Evolutionary conservation across 257 asterid genomes (phyloP), one percentile per base, ranked within the genome.

Genomic region (Asclepias syriaca): DNA sequence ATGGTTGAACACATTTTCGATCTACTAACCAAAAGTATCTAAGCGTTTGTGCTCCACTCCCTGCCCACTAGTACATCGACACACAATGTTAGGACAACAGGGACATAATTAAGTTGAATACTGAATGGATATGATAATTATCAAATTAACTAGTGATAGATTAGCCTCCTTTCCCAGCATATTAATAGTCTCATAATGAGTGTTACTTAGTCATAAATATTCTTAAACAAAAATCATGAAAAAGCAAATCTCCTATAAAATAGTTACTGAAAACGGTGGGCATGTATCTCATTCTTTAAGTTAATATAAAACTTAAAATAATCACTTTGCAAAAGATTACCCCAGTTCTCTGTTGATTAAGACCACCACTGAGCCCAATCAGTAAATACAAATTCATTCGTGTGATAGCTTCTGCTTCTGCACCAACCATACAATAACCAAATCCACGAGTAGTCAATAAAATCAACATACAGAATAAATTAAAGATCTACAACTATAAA

Each of bases 281-380:
- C 57, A 56, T n/a, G 37, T 14, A 67, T 46, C 55, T 14, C 58
- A 27, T 6, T 37, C 72, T 68, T 66, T 22, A 50, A 22, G 57
- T 54, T 10, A 8, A 72, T 48, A 11, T 27, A 67, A 13, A 45
- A 58, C 18, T 24, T 11, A 18, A 51, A 57, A 8, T 53, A 65
- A 43, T 40, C 70, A 46, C 29, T 16, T 40, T 34, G 55, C 49
- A 69, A 66, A 65, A 13, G 16, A 78, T 70, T 89, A 92, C 99
- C 97, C 99, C 99, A 71, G 96, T 95, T 81, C 99, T 88, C 83
- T 95, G 99, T 83, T 95, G 98, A 83, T 95, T 95, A 72, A 95
- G 82, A 74, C 99, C 99, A 78, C 99, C 99, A 82, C 99, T 95
- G 70, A 98, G 86, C 66, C 93, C 97, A 72, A 95, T 90, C 67